Evolutionary conservation across 495 filamentous ascomycete genomes (phyloP), one percentile per base, ranked within the genome.

Genomic region (Pyrenopolyporus hunteri): DNA sequence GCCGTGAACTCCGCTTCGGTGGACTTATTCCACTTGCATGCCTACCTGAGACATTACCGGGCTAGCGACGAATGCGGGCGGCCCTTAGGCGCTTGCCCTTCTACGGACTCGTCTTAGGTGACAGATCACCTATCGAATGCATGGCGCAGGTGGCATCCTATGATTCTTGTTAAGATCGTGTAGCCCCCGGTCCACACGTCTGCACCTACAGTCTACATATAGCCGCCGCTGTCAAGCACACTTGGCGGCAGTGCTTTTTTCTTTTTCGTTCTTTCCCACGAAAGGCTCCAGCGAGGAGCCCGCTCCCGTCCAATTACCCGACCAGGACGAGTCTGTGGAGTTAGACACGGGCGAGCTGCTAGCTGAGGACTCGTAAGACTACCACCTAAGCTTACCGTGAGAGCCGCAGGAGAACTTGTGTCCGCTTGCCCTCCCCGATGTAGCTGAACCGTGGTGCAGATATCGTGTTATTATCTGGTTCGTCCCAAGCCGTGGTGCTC

Each of bases 81-180:
- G 42, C 22, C 22, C n/a, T n/a, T n/a, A n/a, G 28, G 23, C 42
- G 14, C 50, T 42, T 22, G n/a, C 33, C 33, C 22, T 28, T 59
- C 40, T 36, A 40, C 28, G 22, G 29, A 25, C 17, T 26, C 39
- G 2, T 32, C 5, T 32, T 31, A 42, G 7, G 16, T 57, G 39
- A 59, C 31, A 55, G 43, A 36, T 61, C 50, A 49, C 44, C 36
- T 52, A 7, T 45, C 40, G 28, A 19, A 11, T 44, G 54, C 48
- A 48, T 64, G 48, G 11, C 26, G 20, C 19, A 10, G n/a, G 46
- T 52, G 22, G 53, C 22, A 61, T 55, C 37, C 20, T 40, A 39
- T 16, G 25, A 28, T 28, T 47, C 35, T 57, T 53, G 47, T 54
- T 45, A 47, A 59, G 42, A 57, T 42, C 50, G 16, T 36, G 42